phyloP scores from a whole-genome alignment of 495 filamentous ascomycete species.

The Aspergillus bertholletiae region DNA sequence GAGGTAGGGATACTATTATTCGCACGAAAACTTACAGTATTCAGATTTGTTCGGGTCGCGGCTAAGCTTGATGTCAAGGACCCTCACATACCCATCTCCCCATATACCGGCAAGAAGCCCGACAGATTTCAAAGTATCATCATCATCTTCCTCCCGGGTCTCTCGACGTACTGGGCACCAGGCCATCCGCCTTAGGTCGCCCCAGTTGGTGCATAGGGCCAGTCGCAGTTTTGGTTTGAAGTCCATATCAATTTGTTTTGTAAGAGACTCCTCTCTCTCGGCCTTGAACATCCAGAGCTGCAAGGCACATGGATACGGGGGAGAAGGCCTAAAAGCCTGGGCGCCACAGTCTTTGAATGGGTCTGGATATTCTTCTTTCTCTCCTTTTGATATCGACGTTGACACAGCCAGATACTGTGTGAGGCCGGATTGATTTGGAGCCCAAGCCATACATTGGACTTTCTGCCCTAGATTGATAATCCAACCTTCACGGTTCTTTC shows the following conservation, averaged over 20 bases:
- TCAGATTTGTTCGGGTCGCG: constrained; percentile 26
- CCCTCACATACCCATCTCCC: constrained; percentile 57
- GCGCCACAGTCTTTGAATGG: constrained; percentile 25
- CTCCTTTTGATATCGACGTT: constrained; percentile 34
- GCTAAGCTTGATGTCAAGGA: constrained; percentile 51
- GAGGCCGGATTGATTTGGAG: constrained; percentile 46
- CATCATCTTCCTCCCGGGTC: constrained; percentile 30
- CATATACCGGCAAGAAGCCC: constrained; percentile 62
- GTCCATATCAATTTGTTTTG: constrained; percentile 36
- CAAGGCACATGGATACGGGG: constrained; percentile 45
- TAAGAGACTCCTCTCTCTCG: constrained; percentile 20
- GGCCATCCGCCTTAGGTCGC: constrained; percentile 51
- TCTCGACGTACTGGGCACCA: constrained; percentile 58
- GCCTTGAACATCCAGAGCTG: constrained; percentile 59
- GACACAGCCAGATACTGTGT: constrained; percentile 55
- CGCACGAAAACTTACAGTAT: constrained; percentile 30
- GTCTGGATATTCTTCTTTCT: constrained; percentile 23
- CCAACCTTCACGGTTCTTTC: constrained; percentile 49
- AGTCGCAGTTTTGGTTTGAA: constrained; percentile 38
- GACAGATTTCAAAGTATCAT: constrained; percentile 32
- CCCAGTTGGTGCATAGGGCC: constrained; percentile 64
- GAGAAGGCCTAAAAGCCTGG: constrained; percentile 45
- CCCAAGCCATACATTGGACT: constrained; percentile 54
- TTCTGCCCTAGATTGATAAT: constrained; percentile 52
- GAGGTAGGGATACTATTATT: not conserved